Evolutionary conservation across 306 rosid genomes (phyloP).

Genomic region (Carpinus viminea): DNA sequence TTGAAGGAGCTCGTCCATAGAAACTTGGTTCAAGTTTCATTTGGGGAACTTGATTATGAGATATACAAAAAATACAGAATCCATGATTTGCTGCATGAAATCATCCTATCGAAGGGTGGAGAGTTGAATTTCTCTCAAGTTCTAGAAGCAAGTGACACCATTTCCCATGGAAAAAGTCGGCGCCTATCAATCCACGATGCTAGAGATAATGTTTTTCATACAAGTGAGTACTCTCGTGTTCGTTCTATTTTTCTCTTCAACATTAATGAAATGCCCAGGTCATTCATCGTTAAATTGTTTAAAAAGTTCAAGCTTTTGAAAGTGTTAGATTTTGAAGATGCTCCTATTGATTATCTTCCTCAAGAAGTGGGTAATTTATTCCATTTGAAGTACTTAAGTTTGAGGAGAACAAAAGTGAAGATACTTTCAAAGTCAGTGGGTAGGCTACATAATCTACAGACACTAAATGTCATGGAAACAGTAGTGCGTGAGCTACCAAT

Average conservation of each 20-base stretch:
- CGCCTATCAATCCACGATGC: not conserved
- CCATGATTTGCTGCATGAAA: not conserved
- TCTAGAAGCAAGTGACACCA: not conserved
- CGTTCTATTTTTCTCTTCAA: not conserved
- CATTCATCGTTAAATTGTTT: not conserved
- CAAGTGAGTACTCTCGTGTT: not conserved
- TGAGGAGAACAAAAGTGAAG: too few species aligned
- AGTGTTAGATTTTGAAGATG: too few species aligned
- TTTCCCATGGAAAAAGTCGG: not conserved
- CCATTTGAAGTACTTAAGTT: too few species aligned
- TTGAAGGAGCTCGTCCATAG: slow-evolving; percentile 8
- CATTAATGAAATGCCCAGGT: not conserved
- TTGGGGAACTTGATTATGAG: not conserved
- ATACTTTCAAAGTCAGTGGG: too few species aligned
- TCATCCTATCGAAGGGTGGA: not conserved
- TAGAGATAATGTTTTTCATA: not conserved
- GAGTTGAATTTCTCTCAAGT: not conserved
- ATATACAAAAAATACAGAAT: not conserved
- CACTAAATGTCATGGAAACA: too few species aligned
- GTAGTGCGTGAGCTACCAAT: too few species aligned
- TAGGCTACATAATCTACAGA: too few species aligned
- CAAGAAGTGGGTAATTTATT: too few species aligned
- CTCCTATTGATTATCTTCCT: too few species aligned
- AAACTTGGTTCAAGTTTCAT: not conserved
- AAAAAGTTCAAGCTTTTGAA: too few species aligned